Evolutionary conservation across 192 early-diverging fungal genomes (phyloP).

Genomic region (Linnemannia exigua): DNA sequence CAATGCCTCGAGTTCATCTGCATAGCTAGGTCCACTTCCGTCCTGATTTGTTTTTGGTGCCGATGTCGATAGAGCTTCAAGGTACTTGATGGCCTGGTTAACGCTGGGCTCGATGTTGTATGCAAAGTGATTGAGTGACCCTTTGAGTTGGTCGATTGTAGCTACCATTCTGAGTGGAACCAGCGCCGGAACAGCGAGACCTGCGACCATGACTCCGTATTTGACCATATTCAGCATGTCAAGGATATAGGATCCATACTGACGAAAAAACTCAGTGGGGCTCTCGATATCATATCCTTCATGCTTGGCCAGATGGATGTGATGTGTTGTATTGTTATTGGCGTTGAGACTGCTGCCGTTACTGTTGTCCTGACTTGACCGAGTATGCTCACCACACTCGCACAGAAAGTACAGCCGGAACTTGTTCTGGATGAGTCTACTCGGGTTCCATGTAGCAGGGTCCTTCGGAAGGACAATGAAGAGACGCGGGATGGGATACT

Average conservation of each 20-base stretch:
- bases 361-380: not conserved
- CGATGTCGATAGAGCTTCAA: not conserved
- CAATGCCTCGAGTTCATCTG: not conserved
- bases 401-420: conserved; percentile 33
- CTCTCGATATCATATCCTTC: conserved; percentile 39
- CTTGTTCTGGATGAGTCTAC: conserved; percentile 2
- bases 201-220: conserved; percentile 28
- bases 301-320: conserved; percentile 43
- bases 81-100: conserved; percentile 27
- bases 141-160: not conserved
- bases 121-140: not conserved
- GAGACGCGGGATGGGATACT: conserved; percentile 28
- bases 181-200: conserved; percentile 28
- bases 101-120: conserved; percentile 14
- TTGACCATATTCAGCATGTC: conserved; percentile 11
- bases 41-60: not conserved
- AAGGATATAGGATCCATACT: conserved; percentile 25
- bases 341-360: not conserved
- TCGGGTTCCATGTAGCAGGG: not conserved
- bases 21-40: not conserved
- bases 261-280: conserved; percentile 27
- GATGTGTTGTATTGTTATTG: conserved; percentile 1
- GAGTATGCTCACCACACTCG: conserved; percentile 34
- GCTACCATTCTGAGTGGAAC: not conserved
- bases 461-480: conserved; percentile 22